Evolutionary conservation across 164 flowering plant species (phyloP), one percentile per base, ranked within the genome.

Genomic region (Dillenia suffruticosa): DNA sequence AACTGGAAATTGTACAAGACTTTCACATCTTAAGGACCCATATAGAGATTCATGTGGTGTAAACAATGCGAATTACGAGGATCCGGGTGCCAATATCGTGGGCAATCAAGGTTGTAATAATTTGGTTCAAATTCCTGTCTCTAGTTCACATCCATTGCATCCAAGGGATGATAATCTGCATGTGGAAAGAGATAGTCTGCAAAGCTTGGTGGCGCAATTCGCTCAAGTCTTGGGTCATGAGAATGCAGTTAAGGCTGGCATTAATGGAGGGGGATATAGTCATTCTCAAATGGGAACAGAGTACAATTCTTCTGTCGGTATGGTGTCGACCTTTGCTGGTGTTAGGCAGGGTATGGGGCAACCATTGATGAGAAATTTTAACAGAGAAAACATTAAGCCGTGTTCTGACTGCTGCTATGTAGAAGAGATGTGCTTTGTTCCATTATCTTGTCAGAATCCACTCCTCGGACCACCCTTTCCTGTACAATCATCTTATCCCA

Each of bases 321-420:
- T 2, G 14, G 46, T 10, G 12, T 55, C 58, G 2, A 13, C 9
- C 12, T 12, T 10, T 12, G 46, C 16, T 45, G 12, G 9, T 40
- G 58, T 58, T 55, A 59, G 48, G 54, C 47, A 64, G 46, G 46
- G 51, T 19, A 32, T 56, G 45, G 63, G 24, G 58, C 62, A 16
- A 7, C 59, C 45, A 51, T 50, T 19, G 15, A 12, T 44, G 26
- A 58, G 26, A 59, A 49, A 22, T 47, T 32, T 71, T 48, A 65
- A 59, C 57, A 51, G 63, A 10, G 70, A 68, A 26, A 75, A 71
- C 57, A 16, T 64, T 46, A 40, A 43, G 61, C 67, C 73, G 11
- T 32, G 51, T 51, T 19, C 48, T 17, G 50, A 44, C 9, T 32
- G 57, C 63, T 59, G 61, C 16, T 13, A 51, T 59, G 44, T 44